phyloP scores from a whole-genome alignment of 2,329 filamentous ascomycete genomes.

The Nemania diffusa region DNA sequence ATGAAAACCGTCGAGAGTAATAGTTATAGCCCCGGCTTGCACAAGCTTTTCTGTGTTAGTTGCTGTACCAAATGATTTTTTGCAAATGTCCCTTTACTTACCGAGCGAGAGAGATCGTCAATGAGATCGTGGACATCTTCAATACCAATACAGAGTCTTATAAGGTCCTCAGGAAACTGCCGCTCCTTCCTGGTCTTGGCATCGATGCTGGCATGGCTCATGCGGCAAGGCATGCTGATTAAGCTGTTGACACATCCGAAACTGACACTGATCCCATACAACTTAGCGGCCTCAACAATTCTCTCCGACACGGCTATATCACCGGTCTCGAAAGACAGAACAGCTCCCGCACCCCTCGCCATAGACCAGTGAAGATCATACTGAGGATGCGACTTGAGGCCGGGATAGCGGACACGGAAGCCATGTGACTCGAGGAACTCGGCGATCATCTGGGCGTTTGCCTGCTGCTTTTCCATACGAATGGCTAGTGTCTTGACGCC shows the following conservation, averaged over 20 bases:
- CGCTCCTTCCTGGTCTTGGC: slow-evolving; percentile 89
- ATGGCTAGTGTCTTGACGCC: slow-evolving; percentile 97
- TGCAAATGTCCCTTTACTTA: slow-evolving; percentile 62
- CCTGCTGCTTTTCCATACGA: slow-evolving; percentile 98
- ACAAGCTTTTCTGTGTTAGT: slow-evolving; percentile 71
- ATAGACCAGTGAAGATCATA: slow-evolving; percentile 97
- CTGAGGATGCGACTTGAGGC: slow-evolving; percentile 92
- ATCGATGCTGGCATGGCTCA: slow-evolving; percentile 99
- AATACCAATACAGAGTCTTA: slow-evolving; percentile 94
- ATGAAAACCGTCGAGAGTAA: slow-evolving; percentile 84
- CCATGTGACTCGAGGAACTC: slow-evolving; percentile 90
- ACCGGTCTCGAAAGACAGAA: slow-evolving; percentile 95
- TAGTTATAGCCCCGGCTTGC: slow-evolving; percentile 90
- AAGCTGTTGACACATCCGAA: slow-evolving; percentile 98
- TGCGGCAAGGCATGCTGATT: slow-evolving; percentile 99
- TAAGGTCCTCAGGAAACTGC: slow-evolving; percentile 96
- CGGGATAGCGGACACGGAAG: slow-evolving; percentile 95
- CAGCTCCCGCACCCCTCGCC: slow-evolving; percentile 91
- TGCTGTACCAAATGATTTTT: slow-evolving; percentile 2
- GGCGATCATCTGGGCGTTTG: slow-evolving; percentile 89
- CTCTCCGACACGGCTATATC: slow-evolving; percentile 84
- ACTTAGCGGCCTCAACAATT: slow-evolving; percentile 89
- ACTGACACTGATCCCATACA: slow-evolving; percentile 96
- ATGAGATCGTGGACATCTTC: slow-evolving; percentile 92
- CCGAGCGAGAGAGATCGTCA: slow-evolving; percentile 89